A percentile compares a stretch with the other conserved stretches of the same genome.
These are phyloP conservation scores for grape (Vitis vinifera) DNA, from an alignment of 164 flowering plant species.

Conservation along the genomic window ASM3070453v1 NC_081813.1:568501-569000, in stretches of 20 bases:
- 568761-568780: neutral
- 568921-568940: neutral
- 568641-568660: slow-evolving; percentile 44
- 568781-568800: neutral
- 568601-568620: slow-evolving; percentile 83
- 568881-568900: no score
- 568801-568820: neutral
- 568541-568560: slow-evolving; percentile 99
- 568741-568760: neutral
- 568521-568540: slow-evolving; percentile 81
- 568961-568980: slow-evolving; percentile 96
- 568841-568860: no score
- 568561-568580: slow-evolving; percentile 98
- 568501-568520: slow-evolving; percentile 1
- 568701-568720: neutral
- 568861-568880: no score
- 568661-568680: no score
- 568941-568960: slow-evolving; percentile 99
- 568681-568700: neutral
- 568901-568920: no score
- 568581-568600: slow-evolving; percentile 98
- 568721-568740: neutral
- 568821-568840: neutral
- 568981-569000: slow-evolving; percentile 73
- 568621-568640: slow-evolving; percentile 89